Percentiles rank a stretch among this genome's conserved stretches.
phyloP scores from a whole-genome alignment of 768 basidiomycete genomes.

The Russula sp. region DNA sequence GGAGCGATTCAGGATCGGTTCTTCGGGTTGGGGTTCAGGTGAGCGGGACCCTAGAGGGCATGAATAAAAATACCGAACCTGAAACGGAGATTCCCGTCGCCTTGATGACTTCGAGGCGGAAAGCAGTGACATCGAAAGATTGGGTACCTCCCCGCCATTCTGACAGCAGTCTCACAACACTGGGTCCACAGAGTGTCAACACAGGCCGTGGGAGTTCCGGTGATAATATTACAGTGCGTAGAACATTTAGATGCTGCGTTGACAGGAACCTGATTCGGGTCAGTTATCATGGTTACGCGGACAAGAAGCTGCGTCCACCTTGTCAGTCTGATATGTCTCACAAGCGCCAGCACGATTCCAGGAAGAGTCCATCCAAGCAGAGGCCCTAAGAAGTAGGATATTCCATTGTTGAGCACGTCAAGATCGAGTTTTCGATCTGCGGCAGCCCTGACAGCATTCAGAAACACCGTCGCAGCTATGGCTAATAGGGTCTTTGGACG shows the following conservation, averaged over 20 bases:
- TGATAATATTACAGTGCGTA: constrained; percentile 60
- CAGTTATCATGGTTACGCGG: not conserved
- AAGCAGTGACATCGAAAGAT: constrained; percentile 32
- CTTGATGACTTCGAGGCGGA: constrained; percentile 34
- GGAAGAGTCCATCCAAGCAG: constrained; percentile 76
- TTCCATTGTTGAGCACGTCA: constrained; percentile 63
- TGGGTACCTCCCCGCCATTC: constrained; percentile 31
- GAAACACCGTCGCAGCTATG: constrained; percentile 60
- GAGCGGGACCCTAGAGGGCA: not conserved
- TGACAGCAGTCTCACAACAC: constrained; percentile 41
- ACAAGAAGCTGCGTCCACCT: constrained; percentile 1
- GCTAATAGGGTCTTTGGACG: constrained; percentile 60
- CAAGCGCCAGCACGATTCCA: constrained; percentile 58
- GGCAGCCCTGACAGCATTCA: constrained; percentile 47
- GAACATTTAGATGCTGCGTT: constrained; percentile 49
- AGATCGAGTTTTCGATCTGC: constrained; percentile 51
- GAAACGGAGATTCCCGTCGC: constrained; percentile 33
- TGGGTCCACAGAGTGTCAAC: constrained; percentile 53
- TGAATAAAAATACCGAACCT: constrained; percentile 28
- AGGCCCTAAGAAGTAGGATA: constrained; percentile 68
- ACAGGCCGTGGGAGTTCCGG: constrained; percentile 59
- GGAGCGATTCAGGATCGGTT: not conserved
- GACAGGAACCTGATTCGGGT: constrained; percentile 37
- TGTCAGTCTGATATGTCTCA: constrained; percentile 45
- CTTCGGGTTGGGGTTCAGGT: constrained; percentile 1